phyloP scores from a whole-genome alignment of 108 stramenopile genomes.

The Fragilariopsis cylindrus region DNA sequence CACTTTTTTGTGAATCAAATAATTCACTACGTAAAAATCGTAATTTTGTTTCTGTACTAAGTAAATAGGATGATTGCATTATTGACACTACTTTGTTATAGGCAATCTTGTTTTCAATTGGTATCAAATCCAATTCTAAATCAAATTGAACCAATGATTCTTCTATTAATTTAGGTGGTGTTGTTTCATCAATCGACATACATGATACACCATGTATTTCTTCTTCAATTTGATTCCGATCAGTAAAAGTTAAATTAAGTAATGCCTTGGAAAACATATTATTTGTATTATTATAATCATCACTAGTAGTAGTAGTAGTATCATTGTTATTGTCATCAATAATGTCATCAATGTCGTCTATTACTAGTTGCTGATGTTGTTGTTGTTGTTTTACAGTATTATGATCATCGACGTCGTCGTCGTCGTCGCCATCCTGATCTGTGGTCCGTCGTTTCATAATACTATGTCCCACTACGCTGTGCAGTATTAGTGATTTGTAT shows the following conservation, averaged over 20 bases:
- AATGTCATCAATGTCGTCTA: too few species aligned
- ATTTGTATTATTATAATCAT: neutral
- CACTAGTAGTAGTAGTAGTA: too few species aligned
- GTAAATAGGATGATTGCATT: too few species aligned
- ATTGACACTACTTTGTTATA: too few species aligned
- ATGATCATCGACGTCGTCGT: too few species aligned
- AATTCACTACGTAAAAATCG: constrained; percentile 34
- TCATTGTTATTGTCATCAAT: neutral
- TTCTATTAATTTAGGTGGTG: neutral
- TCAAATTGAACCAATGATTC: neutral
- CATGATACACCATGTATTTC: constrained; percentile 1
- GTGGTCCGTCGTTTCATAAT: neutral
- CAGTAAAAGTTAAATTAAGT: neutral
- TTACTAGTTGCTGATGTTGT: too few species aligned
- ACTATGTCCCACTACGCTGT: neutral
- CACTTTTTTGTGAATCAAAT: constrained; percentile 35
- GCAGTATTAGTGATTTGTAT: too few species aligned
- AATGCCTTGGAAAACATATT: neutral
- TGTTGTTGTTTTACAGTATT: too few species aligned
- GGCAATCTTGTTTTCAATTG: too few species aligned
- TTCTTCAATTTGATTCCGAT: neutral
- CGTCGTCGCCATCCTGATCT: neutral
- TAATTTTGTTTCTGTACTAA: constrained; percentile 9
- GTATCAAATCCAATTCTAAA: too few species aligned
- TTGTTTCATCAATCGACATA: neutral